phyloP scores from a whole-genome alignment of 768 basidiomycete species.

The Hemileccinum rubropunctum region DNA sequence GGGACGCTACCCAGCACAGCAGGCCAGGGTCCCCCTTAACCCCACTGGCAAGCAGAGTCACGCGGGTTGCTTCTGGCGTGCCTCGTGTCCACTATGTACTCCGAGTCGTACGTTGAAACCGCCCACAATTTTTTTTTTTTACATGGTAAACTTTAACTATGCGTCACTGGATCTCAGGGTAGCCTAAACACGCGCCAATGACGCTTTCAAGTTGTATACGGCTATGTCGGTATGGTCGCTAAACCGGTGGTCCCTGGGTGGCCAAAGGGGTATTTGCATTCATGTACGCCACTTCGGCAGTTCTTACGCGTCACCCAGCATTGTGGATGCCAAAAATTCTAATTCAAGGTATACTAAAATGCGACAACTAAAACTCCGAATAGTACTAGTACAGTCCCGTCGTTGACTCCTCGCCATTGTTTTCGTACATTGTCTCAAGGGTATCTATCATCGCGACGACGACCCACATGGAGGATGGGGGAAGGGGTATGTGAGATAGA shows the following conservation, averaged over 20 bases:
- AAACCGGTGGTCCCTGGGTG: constrained; percentile 22
- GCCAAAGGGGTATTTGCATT: constrained; percentile 11
- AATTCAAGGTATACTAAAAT: constrained; percentile 36
- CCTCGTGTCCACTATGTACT: constrained; percentile 24
- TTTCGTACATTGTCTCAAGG: constrained; percentile 28
- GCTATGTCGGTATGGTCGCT: constrained; percentile 14
- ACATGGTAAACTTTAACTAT: constrained; percentile 19
- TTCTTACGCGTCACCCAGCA: background rate
- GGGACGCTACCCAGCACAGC: too few species aligned
- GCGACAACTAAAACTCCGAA: constrained; percentile 29
- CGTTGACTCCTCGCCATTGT: constrained; percentile 25
- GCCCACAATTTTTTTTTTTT: too few species aligned
- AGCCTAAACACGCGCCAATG: constrained; percentile 9
- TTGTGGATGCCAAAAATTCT: constrained; percentile 30
- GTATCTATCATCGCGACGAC: constrained; percentile 35
- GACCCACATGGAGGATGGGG: constrained; percentile 14
- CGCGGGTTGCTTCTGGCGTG: constrained; percentile 24
- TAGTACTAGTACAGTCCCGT: constrained; percentile 34
- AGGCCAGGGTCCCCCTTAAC: constrained; percentile 12
- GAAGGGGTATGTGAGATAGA: constrained; percentile 14
- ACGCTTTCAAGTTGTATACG: constrained; percentile 14
- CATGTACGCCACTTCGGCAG: constrained; percentile 14
- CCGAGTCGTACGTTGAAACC: background rate
- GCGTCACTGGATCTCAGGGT: constrained; percentile 13
- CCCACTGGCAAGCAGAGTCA: constrained; percentile 25